phyloP scores from a whole-genome alignment of 2,329 filamentous ascomycete species.

The Kalmusia sp. region DNA sequence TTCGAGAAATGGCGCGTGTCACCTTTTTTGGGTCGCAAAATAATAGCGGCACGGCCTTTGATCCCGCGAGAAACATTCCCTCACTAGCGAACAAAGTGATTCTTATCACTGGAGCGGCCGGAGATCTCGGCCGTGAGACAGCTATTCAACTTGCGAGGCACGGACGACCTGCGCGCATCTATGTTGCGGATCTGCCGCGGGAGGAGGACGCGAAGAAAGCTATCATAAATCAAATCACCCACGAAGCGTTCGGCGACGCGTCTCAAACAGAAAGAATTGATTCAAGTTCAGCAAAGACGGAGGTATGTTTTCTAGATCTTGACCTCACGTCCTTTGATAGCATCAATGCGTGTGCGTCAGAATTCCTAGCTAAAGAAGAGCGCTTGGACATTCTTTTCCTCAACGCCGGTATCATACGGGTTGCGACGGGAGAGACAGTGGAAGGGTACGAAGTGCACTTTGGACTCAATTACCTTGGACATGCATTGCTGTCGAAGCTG shows the following conservation, averaged over 20 bases:
- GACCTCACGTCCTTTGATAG: conserved; percentile 14
- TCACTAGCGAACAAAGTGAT: conserved; percentile 16
- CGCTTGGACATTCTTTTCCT: conserved; percentile 49
- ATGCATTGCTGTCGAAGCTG: conserved; percentile 14
- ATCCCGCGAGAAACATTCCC: conserved; percentile 10
- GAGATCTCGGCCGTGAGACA: conserved; percentile 13
- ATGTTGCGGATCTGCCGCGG: conserved; percentile 15
- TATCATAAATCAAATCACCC: conserved; percentile 8
- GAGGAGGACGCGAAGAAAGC: conserved; percentile 9
- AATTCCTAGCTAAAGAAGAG: conserved; percentile 8
- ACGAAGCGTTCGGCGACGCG: conserved; percentile 6
- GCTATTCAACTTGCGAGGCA: conserved; percentile 13
- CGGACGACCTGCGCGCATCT: conserved; percentile 13
- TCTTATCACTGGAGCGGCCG: conserved; percentile 15
- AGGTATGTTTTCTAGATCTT: conserved; percentile 14
- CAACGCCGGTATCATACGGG: conserved; percentile 48
- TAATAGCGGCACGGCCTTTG: conserved; percentile 10
- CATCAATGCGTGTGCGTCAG: conserved; percentile 3
- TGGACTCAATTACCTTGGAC: conserved; percentile 27
- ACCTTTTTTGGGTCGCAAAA: conserved; percentile 17
- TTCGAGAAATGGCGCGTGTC: conserved; percentile 17
- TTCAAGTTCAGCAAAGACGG: background rate
- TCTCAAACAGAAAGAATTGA: background rate
- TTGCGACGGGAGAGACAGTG: conserved; percentile 34
- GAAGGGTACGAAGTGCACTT: conserved; percentile 55